Base-by-base conservation (phyloP, 306 rosid species). In the Boehmeria nivea region DNA sequence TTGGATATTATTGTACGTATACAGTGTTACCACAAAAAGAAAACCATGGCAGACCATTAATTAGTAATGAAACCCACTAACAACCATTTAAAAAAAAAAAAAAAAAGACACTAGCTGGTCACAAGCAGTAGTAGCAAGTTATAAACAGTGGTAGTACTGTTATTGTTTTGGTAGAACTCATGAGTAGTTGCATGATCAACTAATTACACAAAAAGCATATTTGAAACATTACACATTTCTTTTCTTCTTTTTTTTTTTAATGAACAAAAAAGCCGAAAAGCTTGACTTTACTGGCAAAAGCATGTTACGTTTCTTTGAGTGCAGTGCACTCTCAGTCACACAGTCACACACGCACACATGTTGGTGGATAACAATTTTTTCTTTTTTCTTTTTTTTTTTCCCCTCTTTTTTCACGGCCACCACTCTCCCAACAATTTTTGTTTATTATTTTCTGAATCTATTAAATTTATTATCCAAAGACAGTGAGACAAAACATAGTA, bases 201-300 rank as follows among this genome's bases (percentile, higher is more conserved):
- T 54, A 31, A 31, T n/a, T 65, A 50, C 37, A 66, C 15, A 56
- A 75, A 70, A 42, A 13, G 17, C 26, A 77, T 68, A 56, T 65
- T 67, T 52, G n/a, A n/a, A n/a, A n/a, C n/a, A n/a, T n/a, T n/a
- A n/a, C n/a, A n/a, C n/a, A n/a, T n/a, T n/a, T n/a, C n/a, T n/a
- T n/a, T n/a, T n/a, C n/a, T n/a, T n/a, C n/a, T n/a, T n/a, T n/a
- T n/a, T n/a, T n/a, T n/a, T n/a, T n/a, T n/a, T n/a, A n/a, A n/a
- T n/a, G n/a, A n/a, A n/a, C n/a, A 31, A 2, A 9, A 62, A 67
- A 74, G 96, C 93, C 89, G 97, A 74, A 89, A 89, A 83, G 88
- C 79, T 85, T 89, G 97, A 89, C 97, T 89, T 89, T 76, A 84
- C 78, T 78, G 88, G 64, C 77, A 78, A 72, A 83, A 70, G 80